Evolutionary conservation across 129 eudicot genomes (phyloP).

Genomic region (Kitagawia praeruptora): DNA sequence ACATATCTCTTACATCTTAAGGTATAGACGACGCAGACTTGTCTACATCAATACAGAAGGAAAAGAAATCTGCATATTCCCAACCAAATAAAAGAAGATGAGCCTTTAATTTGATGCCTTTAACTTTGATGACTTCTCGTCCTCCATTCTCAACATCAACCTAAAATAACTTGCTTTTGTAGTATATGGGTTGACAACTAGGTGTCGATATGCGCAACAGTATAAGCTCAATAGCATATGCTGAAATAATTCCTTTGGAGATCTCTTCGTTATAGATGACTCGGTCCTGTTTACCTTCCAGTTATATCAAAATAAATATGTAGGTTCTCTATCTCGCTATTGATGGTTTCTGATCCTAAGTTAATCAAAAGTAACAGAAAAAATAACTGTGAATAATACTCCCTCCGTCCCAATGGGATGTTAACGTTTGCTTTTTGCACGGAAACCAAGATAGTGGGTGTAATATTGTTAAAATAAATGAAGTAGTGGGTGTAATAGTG

Average conservation of each 20-base stretch:
- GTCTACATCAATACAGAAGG: background rate
- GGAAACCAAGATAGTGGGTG: too few species aligned
- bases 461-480: too few species aligned
- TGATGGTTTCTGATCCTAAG: background rate
- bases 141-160: background rate
- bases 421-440: too few species aligned
- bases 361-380: background rate
- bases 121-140: background rate
- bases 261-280: background rate
- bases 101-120: background rate
- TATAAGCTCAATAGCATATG: constrained; percentile 1
- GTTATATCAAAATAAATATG: background rate
- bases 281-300: background rate
- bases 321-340: background rate
- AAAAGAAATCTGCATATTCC: background rate
- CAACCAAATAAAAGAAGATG: background rate
- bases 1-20: background rate
- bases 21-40: background rate
- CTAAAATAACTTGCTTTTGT: background rate
- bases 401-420: too few species aligned
- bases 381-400: too few species aligned
- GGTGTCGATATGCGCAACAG: background rate
- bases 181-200: background rate
- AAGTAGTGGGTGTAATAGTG: too few species aligned
- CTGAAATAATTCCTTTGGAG: background rate